Evolutionary conservation across 1,139 yeast species (phyloP).

Genomic region (Pneumocystis carinii): DNA sequence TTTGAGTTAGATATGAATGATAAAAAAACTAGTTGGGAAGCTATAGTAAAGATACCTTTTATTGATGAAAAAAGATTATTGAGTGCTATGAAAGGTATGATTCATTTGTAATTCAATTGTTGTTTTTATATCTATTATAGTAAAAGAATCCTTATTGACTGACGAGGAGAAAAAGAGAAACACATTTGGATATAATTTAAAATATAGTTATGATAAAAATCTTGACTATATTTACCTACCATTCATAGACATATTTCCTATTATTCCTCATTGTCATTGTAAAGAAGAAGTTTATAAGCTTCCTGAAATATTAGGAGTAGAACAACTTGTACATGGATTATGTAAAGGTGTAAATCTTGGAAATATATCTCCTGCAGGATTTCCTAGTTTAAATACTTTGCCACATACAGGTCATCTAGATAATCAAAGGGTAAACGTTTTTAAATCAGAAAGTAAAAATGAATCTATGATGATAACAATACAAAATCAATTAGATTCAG

Average conservation of each 20-base stretch:
- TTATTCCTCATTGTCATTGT: conserved; percentile 66
- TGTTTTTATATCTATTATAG: conserved; percentile 5
- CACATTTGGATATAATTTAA: conserved; percentile 51
- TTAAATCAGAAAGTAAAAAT: conserved; percentile 72
- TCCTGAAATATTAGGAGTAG: conserved; percentile 35
- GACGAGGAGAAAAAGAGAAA: conserved; percentile 64
- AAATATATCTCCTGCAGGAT: conserved; percentile 61
- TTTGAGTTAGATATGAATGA: conserved; percentile 88
- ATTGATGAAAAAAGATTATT: conserved; percentile 70
- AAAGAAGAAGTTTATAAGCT: conserved; percentile 41
- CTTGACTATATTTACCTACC: conserved; percentile 53
- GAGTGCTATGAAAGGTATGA: conserved; percentile 47
- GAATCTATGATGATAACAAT: conserved; percentile 63
- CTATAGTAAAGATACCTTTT: conserved; percentile 86
- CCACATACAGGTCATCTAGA: conserved; percentile 40
- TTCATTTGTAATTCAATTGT: background rate
- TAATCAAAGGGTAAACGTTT: conserved; percentile 56
- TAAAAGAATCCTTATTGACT: conserved; percentile 39
- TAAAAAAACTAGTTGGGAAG: conserved; percentile 95
- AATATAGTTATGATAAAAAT: conserved; percentile 65
- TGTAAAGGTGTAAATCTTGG: conserved; percentile 59
- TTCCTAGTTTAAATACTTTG: conserved; percentile 66
- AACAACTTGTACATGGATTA: conserved; percentile 41
- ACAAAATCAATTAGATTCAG: conserved; percentile 39
- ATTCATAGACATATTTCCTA: conserved; percentile 63